phyloP scores from a whole-genome alignment of 2,329 filamentous ascomycete genomes.

The Phyllosticta ampelicida region DNA sequence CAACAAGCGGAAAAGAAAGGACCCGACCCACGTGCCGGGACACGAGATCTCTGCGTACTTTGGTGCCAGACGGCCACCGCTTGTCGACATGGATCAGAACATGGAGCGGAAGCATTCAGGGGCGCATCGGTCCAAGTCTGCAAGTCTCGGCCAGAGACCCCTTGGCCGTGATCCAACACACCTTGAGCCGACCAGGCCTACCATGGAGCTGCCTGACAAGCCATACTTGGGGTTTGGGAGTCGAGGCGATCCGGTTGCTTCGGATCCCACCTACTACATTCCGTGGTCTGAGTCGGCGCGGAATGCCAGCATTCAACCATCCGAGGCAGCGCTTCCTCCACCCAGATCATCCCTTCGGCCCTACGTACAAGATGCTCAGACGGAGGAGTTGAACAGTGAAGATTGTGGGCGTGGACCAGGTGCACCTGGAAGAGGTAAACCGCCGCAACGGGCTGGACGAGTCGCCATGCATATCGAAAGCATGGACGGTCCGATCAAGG shows the following conservation, averaged over 20 bases:
- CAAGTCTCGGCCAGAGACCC: background rate
- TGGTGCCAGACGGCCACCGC: constrained; percentile 19
- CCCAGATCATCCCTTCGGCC: background rate
- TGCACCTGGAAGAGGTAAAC: background rate
- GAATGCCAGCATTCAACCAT: background rate
- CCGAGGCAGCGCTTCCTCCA: background rate
- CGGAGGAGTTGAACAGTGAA: background rate
- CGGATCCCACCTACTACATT: constrained; percentile 25
- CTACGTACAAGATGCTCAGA: background rate
- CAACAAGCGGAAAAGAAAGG: constrained; percentile 22
- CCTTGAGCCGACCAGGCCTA: constrained; percentile 16
- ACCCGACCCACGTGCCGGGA: constrained; percentile 23
- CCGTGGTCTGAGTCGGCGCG: constrained; percentile 34
- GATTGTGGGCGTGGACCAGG: background rate
- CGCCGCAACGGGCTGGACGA: background rate
- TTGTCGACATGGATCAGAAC: constrained; percentile 18
- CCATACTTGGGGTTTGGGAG: constrained; percentile 29
- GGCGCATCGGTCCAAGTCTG: background rate
- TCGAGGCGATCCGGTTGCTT: constrained; percentile 17
- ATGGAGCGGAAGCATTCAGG: constrained; percentile 7
- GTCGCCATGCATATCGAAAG: background rate
- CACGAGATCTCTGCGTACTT: constrained; percentile 39
- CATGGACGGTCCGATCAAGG: background rate
- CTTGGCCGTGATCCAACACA: background rate
- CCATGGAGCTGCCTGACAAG: constrained; percentile 25